These are phyloP conservation scores for Aspergillus egyptiacus DNA, from an alignment of 495 filamentous ascomycete genomes.

Conservation along the genomic window DNA sequence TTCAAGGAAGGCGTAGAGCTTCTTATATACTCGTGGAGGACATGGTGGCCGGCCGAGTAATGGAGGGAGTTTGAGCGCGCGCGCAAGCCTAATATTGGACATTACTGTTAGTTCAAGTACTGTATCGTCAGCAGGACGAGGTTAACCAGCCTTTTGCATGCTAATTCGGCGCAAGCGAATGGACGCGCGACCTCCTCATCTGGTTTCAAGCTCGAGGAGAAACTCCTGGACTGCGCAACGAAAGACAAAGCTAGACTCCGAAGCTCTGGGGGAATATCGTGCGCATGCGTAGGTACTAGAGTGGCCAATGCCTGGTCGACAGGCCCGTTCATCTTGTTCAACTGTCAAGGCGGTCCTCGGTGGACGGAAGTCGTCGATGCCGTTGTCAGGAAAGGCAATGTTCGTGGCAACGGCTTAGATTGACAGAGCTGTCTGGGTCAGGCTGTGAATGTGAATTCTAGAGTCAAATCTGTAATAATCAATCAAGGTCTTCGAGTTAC, in stretches of 20 bases:
- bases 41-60: slow-evolving; percentile 78
- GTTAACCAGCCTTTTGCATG: slow-evolving; percentile 67
- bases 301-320: slow-evolving; percentile 70
- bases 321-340: slow-evolving; percentile 45
- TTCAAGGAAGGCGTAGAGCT: slow-evolving; percentile 75
- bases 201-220: slow-evolving; percentile 69
- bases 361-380: not conserved
- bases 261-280: slow-evolving; percentile 66
- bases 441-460: no score
- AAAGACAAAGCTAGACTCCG: slow-evolving; percentile 71
- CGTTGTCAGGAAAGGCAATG: no score
- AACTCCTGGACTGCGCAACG: slow-evolving; percentile 78
- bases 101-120: slow-evolving; percentile 8
- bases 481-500: not conserved
- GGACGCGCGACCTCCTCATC: slow-evolving; percentile 84
- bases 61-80: slow-evolving; percentile 73
- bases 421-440: not conserved
- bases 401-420: no score
- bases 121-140: not conserved
- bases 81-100: slow-evolving; percentile 57
- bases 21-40: slow-evolving; percentile 75
- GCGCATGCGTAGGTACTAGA: slow-evolving; percentile 71
- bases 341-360: not conserved
- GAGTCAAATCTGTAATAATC: no score
- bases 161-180: slow-evolving; percentile 87